phyloP scores from a whole-genome alignment of 2,329 filamentous ascomycete genomes.

The Nothopassalora personata region DNA sequence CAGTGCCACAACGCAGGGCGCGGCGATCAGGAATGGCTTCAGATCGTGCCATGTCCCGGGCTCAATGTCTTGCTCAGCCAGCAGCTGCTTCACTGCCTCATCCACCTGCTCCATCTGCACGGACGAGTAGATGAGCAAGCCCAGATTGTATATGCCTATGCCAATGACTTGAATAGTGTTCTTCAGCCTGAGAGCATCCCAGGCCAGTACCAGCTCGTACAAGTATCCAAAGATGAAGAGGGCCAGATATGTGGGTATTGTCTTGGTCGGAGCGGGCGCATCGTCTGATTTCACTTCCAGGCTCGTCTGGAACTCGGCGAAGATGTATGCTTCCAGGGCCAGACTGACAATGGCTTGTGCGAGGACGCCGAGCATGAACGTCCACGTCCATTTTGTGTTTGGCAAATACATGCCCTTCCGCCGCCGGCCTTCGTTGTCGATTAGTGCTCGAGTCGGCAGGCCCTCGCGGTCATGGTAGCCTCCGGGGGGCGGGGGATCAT shows the following conservation, averaged over 20 bases:
- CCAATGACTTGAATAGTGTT: constrained; percentile 99
- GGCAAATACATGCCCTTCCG: constrained; percentile 64
- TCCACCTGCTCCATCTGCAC: constrained; percentile 90
- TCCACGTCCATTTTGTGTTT: constrained; percentile 80
- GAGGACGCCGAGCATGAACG: constrained; percentile 69
- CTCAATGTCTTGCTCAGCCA: constrained; percentile 37
- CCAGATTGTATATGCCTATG: constrained; percentile 85
- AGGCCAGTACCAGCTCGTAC: constrained; percentile 83
- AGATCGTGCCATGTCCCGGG: constrained; percentile 62
- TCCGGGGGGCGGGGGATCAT: constrained; percentile 29
- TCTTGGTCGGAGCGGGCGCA: constrained; percentile 27
- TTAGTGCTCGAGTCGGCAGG: constrained; percentile 36
- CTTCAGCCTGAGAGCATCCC: constrained; percentile 87
- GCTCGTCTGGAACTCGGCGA: constrained; percentile 73
- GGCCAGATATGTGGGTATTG: constrained; percentile 91
- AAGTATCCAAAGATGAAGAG: constrained; percentile 97
- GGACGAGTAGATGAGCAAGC: constrained; percentile 84
- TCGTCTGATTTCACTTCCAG: constrained; percentile 11
- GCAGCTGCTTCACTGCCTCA: constrained; percentile 60
- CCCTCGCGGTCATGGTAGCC: constrained; percentile 51
- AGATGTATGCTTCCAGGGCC: constrained; percentile 84
- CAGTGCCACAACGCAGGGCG: constrained; percentile 76
- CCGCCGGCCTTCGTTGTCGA: constrained; percentile 28
- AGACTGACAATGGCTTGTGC: constrained; percentile 76
- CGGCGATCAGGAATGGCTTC: constrained; percentile 73